Evolutionary conservation across 1,284 basidiomycete species (phyloP), one percentile per base, ranked within the genome.

Genomic region (Omphalotus olearius): DNA sequence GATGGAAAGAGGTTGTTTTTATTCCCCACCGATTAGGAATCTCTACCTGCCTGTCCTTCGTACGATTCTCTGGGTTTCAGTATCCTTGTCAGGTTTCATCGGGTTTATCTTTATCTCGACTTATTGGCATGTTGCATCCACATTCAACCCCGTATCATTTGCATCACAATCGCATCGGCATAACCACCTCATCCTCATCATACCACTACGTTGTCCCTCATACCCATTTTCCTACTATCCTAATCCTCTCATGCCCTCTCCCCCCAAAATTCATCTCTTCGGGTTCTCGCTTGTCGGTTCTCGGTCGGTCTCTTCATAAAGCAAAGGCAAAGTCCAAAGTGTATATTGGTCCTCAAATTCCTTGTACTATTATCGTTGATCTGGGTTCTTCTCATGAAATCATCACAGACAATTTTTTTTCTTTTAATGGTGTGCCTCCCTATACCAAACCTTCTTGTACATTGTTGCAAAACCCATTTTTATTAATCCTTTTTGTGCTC

Each of bases 11-110:
- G 45, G 37, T 35, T 54, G 18, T 54, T 54, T 33, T 26, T 54
- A 25, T 54, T 54, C 40, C 53, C 53, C n/a, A 54, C 53, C 7
- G 53, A 54, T 43, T 54, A 50, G 40, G 43, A 45, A 13, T 43
- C 7, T n/a, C 5, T 23, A 23, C 23, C 5, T 5, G 2, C 18
- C 18, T 23, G 2, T 43, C 17, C 9, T 16, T 23, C 4, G 4
- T 25, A 1, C 17, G 11, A 43, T 43, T 30, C n/a, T 25, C 16
- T 28, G n/a, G 16, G 20, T 25, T 14, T 43, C 20, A 7, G 25
- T 5, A 25, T 20, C 20, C 20, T 43, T 5, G 13, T 20, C 41
- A 20, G 20, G n/a, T 45, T 26, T 45, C 9, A 18, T 43, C 14
- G 14, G 14, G 14, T 16, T 2, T n/a, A 25, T 17, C 43, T 45